Percentiles rank a stretch among this genome's conserved stretches.
Conservation (phyloP, 345 rosid species). For the Lepidium aucheri region DNA sequence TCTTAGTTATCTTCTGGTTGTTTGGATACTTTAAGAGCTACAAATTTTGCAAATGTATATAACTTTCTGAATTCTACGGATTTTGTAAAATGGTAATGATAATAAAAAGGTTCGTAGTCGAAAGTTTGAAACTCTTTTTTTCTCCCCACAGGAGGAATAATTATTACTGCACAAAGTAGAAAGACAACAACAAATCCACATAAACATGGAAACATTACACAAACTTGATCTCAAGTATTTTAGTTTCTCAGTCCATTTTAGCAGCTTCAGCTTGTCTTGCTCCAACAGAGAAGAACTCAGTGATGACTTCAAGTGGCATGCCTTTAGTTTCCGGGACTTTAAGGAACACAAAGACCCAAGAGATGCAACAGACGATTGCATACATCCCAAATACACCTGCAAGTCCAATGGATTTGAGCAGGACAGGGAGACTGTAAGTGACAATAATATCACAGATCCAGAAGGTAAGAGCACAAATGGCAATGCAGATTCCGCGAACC, state of each 20-base stretch:
- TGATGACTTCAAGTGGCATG: constrained; percentile 95
- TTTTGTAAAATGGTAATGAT: neutral
- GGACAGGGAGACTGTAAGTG: constrained; percentile 70
- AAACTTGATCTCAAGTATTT: neutral
- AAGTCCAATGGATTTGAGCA: constrained; percentile 73
- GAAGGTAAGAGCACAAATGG: constrained; percentile 76
- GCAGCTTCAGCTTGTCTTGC: constrained; percentile 58
- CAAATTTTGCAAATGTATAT: too few relatives aligned
- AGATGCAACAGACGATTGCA: constrained; percentile 55
- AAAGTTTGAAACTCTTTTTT: constrained; percentile 4
- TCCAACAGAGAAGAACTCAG: constrained; percentile 83
- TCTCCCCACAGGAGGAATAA: neutral
- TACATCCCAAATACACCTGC: constrained; percentile 84
- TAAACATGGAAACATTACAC: constrained; percentile 13
- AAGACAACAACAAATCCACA: constrained; percentile 26
- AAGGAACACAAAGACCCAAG: constrained; percentile 64
- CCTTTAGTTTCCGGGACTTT: constrained; percentile 95
- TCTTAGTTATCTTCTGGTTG: neutral
- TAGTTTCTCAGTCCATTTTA: constrained; percentile 36
- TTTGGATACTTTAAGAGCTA: too few relatives aligned
- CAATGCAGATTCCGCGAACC: constrained; percentile 87
- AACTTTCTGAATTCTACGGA: neutral
- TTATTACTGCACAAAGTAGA: constrained; percentile 29
- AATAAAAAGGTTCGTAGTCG: constrained; percentile 2
- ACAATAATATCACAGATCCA: constrained; percentile 80